phyloP scores from a whole-genome alignment of 1,284 basidiomycete species.

The Ganoderma leucocontextum region DNA sequence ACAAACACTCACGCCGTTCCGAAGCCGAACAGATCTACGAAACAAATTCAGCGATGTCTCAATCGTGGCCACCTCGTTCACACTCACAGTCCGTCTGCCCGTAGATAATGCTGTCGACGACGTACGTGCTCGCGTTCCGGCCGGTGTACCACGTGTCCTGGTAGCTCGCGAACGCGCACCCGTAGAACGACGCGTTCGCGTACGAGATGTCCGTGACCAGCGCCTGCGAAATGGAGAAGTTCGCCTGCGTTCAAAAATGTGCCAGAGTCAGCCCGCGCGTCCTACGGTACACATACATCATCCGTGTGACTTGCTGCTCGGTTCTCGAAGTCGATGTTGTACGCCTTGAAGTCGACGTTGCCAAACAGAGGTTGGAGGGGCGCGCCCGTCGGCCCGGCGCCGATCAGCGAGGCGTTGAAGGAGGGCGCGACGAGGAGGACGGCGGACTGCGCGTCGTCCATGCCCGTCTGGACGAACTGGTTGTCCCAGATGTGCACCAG shows the following conservation, averaged over 20 bases:
- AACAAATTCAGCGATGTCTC: background rate
- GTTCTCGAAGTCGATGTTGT: conserved; percentile 75
- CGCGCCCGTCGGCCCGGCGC: conserved; percentile 62
- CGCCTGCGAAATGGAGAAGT: conserved; percentile 66
- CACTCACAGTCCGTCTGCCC: conserved; percentile 70
- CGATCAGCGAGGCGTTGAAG: conserved; percentile 58
- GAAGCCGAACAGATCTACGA: conserved; percentile 31
- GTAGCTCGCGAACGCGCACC: conserved; percentile 66
- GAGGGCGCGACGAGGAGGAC: conserved; percentile 62
- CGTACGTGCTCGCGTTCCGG: conserved; percentile 64
- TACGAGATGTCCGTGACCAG: conserved; percentile 67
- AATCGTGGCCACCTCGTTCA: background rate
- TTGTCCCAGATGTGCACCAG: conserved; percentile 63
- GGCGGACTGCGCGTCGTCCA: conserved; percentile 62
- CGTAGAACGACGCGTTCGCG: conserved; percentile 74
- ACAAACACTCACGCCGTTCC: conserved; percentile 55
- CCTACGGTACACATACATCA: background rate
- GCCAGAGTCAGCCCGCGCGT: background rate
- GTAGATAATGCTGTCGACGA: conserved; percentile 66
- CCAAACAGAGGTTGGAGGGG: conserved; percentile 64
- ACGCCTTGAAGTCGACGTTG: conserved; percentile 65
- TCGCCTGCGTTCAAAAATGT: conserved; percentile 48
- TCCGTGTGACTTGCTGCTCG: conserved; percentile 55
- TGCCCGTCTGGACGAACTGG: conserved; percentile 49
- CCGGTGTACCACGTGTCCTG: conserved; percentile 78